A percentile compares a stretch with the other conserved stretches of the same genome.
Conservation (phyloP, 352 stramenopile genomes). For the Phytopythium cucurbitacearum region DNA sequence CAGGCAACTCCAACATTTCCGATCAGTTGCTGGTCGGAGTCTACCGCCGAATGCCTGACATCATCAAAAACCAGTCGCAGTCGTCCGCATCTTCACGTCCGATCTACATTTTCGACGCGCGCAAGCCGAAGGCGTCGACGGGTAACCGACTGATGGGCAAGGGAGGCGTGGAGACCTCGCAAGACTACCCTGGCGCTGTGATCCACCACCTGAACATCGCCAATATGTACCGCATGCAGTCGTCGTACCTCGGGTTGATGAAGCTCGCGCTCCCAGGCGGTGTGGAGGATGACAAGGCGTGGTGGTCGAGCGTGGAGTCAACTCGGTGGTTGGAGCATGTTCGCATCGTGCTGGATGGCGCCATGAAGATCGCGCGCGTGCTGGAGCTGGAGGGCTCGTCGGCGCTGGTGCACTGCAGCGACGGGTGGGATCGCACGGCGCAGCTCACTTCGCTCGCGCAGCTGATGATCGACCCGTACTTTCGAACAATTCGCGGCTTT, state of each 20-base stretch:
- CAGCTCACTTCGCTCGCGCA: slow-evolving; percentile 77
- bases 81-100: slow-evolving; percentile 58
- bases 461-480: slow-evolving; percentile 87
- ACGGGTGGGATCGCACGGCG: slow-evolving; percentile 85
- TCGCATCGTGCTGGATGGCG: slow-evolving; percentile 72
- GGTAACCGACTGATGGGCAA: slow-evolving; percentile 90
- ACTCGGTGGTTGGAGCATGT: slow-evolving; percentile 87
- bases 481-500: slow-evolving; percentile 82
- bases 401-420: slow-evolving; percentile 83
- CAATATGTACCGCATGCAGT: slow-evolving; percentile 93
- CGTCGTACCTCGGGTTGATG: slow-evolving; percentile 60
- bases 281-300: slow-evolving; percentile 66
- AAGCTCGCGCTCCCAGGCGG: slow-evolving; percentile 68
- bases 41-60: slow-evolving; percentile 76
- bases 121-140: slow-evolving; percentile 86
- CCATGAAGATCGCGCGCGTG: slow-evolving; percentile 83
- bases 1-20: slow-evolving; percentile 61
- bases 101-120: slow-evolving; percentile 90
- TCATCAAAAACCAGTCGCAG: slow-evolving; percentile 69
- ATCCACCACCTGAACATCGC: slow-evolving; percentile 87
- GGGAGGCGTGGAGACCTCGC: slow-evolving; percentile 83
- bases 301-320: slow-evolving; percentile 63
- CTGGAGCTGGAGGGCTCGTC: slow-evolving; percentile 79
- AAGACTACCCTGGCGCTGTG: slow-evolving; percentile 75
- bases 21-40: slow-evolving; percentile 73